phyloP scores from a whole-genome alignment of 495 filamentous ascomycete species.

The Xylaria castorea region DNA sequence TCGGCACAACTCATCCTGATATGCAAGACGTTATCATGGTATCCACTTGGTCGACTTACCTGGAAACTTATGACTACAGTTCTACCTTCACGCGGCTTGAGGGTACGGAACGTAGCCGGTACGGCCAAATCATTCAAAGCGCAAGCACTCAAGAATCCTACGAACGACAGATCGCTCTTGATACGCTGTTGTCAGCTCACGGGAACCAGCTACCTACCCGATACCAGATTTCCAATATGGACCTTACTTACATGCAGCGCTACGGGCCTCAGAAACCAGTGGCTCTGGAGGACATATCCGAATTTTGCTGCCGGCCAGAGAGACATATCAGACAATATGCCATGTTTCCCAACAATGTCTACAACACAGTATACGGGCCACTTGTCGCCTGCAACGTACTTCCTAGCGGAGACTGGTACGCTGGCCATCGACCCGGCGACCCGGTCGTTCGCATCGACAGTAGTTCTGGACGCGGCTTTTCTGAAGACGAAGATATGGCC shows the following conservation, averaged over 20 bases:
- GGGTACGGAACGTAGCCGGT: neutral
- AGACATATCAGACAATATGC: neutral
- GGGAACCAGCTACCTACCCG: too few species aligned
- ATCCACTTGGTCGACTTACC: neutral
- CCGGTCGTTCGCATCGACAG: neutral
- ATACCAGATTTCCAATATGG: neutral
- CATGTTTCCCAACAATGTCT: neutral
- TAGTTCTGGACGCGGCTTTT: too few species aligned
- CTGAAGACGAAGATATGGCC: too few species aligned
- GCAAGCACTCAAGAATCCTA: neutral
- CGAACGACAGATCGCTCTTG: neutral
- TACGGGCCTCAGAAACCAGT: neutral
- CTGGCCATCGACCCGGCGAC: slow-evolving; percentile 15
- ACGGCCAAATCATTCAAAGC: neutral
- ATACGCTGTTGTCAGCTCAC: neutral
- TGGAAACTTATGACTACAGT: neutral
- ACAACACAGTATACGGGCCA: neutral
- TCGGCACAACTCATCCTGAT: neutral
- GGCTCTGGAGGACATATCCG: neutral
- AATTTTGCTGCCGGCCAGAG: neutral
- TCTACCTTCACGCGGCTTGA: neutral
- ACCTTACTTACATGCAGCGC: neutral
- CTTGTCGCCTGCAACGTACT: neutral
- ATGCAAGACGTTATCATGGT: neutral
- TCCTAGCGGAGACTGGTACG: neutral